These are phyloP conservation scores for Termitomyces sp. DNA, from an alignment of 768 basidiomycete species.

Conservation along the genomic window DNA sequence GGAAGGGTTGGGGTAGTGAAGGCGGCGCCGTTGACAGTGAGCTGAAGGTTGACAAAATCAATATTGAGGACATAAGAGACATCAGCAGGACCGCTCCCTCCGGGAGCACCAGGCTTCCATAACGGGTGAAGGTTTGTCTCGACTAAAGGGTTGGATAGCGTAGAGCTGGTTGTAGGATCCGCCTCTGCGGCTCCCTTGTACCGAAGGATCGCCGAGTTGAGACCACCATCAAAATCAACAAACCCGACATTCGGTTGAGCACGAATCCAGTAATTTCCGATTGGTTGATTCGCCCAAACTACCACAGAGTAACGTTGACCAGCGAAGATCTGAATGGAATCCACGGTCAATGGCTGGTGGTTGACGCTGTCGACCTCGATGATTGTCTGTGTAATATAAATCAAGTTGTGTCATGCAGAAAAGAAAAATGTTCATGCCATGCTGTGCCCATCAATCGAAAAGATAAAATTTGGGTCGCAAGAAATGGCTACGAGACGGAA, in stretches of 20 bases:
- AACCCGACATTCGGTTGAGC: not conserved
- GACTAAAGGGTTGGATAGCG: not conserved
- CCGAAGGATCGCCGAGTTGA: constrained; percentile 7
- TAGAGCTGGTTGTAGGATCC: not conserved
- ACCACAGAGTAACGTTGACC: constrained; percentile 2
- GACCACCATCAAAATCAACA: not conserved
- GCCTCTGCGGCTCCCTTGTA: not conserved
- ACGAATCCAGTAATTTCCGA: constrained; percentile 4
- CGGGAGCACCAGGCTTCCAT: not conserved
- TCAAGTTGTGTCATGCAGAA: not conserved
- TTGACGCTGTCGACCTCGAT: constrained; percentile 7
- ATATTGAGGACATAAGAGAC: not conserved
- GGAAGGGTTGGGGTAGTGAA: not conserved
- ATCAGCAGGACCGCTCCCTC: not conserved
- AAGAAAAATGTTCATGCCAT: constrained; percentile 18
- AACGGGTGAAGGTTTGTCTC: not conserved
- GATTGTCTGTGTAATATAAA: not conserved
- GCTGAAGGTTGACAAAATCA: not conserved
- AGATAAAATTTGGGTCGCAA: constrained; percentile 32
- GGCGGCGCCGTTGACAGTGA: not conserved
- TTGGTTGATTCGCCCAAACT: not conserved
- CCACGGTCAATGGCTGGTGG: not conserved
- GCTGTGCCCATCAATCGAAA: constrained; percentile 41
- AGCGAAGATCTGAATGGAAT: not conserved
- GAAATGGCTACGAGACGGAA: constrained; percentile 29